Percentiles rank a stretch among this genome's conserved stretches.
Conservation (phyloP, 257 asterid species). For the Primulina huaijiensis region DNA sequence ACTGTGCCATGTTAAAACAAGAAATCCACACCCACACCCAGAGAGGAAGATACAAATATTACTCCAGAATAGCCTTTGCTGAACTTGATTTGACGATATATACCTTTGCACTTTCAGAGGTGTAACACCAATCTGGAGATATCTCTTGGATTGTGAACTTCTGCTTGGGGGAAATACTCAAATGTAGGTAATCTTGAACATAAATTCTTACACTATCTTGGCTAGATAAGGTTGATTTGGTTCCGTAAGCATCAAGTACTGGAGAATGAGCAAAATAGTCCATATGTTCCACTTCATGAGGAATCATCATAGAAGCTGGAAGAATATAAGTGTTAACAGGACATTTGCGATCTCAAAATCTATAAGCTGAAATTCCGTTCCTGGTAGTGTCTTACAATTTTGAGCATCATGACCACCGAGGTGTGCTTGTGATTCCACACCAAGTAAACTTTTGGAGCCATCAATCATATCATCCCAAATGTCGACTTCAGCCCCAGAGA, state of each 20-base stretch:
- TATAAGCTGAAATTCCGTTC: slow-evolving; percentile 12
- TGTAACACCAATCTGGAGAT: slow-evolving; percentile 91
- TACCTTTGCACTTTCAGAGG: slow-evolving; percentile 85
- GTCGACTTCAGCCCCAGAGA: slow-evolving; percentile 38
- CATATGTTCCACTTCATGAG: slow-evolving; percentile 42
- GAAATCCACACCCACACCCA: slow-evolving; percentile 2
- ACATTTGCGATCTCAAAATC: slow-evolving; percentile 18
- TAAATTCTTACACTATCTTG: slow-evolving; percentile 46
- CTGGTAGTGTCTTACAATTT: slow-evolving; percentile 41
- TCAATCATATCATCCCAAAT: slow-evolving; percentile 58
- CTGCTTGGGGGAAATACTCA: slow-evolving; percentile 64
- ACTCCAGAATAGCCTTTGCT: slow-evolving; percentile 12
- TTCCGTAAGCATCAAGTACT: slow-evolving; percentile 31
- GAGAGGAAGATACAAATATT: neutral
- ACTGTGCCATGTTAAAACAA: neutral
- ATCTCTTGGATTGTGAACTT: slow-evolving; percentile 74
- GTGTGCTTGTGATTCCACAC: slow-evolving; percentile 35
- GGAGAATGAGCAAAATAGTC: slow-evolving; percentile 39
- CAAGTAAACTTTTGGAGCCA: slow-evolving; percentile 37
- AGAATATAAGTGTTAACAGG: slow-evolving; percentile 28
- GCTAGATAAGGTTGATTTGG: slow-evolving; percentile 45
- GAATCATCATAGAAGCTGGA: slow-evolving; percentile 42
- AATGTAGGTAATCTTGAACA: slow-evolving; percentile 46
- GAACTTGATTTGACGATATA: slow-evolving; percentile 8
- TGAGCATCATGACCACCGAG: slow-evolving; percentile 36